These are phyloP conservation scores for Escallonia herrerae DNA, from an alignment of 129 eudicot genomes.

Conservation along the genomic window DNA sequence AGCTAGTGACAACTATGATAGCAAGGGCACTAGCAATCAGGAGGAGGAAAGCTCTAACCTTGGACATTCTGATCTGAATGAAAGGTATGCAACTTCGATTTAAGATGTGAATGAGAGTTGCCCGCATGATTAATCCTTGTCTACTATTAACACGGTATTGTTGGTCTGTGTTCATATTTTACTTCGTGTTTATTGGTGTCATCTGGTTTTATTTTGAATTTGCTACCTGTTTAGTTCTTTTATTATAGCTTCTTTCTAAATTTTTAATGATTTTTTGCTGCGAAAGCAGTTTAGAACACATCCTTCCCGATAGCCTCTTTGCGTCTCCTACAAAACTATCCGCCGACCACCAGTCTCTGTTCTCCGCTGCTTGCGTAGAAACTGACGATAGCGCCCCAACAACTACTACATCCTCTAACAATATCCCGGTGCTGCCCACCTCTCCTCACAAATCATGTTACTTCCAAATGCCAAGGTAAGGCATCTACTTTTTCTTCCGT, in stretches of 20 bases:
- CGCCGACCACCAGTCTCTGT: too few relatives aligned
- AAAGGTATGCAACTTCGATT: slow-evolving; percentile 40
- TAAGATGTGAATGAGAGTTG: neutral
- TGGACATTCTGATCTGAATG: slow-evolving; percentile 30
- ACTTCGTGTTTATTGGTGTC: neutral
- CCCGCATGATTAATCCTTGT: neutral
- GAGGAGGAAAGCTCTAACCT: slow-evolving; percentile 22
- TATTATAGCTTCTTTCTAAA: neutral
- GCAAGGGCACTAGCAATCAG: slow-evolving; percentile 7
- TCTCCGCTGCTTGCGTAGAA: slow-evolving; percentile 22
- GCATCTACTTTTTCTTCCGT: too few relatives aligned
- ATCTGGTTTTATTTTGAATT: neutral
- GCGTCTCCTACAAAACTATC: slow-evolving; percentile 55
- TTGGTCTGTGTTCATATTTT: neutral
- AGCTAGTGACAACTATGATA: slow-evolving; percentile 11
- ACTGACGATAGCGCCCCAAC: slow-evolving; percentile 21
- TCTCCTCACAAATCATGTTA: slow-evolving; percentile 63
- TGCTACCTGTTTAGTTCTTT: slow-evolving; percentile 11
- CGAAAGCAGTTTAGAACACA: slow-evolving; percentile 44
- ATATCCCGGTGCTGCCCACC: slow-evolving; percentile 28
- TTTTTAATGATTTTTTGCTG: neutral
- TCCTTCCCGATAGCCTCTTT: slow-evolving; percentile 63
- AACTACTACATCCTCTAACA: slow-evolving; percentile 9
- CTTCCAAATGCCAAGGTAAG: slow-evolving; percentile 76
- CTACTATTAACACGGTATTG: neutral